Evolutionary conservation across 2,329 filamentous ascomycete genomes (phyloP).

Genomic region (Anthostomella pinea): DNA sequence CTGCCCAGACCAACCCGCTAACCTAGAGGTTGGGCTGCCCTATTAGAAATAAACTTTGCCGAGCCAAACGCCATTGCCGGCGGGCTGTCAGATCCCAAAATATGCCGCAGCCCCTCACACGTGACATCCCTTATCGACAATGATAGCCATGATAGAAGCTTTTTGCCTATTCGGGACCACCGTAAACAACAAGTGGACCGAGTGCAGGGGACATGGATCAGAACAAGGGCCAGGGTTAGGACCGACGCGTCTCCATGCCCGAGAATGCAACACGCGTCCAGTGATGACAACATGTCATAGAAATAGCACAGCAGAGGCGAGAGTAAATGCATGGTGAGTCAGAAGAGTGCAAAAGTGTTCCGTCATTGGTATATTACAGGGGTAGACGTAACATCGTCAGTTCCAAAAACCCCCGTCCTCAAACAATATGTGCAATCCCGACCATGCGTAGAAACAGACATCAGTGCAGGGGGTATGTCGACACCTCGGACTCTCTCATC

Average conservation of each 20-base stretch:
- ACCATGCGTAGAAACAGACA: constrained; percentile 11
- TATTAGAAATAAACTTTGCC: constrained; percentile 4
- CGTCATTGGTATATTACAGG: constrained; percentile 37
- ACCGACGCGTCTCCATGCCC: too few relatives aligned
- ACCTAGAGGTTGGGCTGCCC: too few relatives aligned
- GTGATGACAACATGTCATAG: background rate
- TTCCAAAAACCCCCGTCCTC: constrained; percentile 15
- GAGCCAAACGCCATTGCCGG: background rate
- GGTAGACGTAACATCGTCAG: constrained; percentile 33
- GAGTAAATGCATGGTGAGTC: constrained; percentile 15
- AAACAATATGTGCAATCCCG: constrained; percentile 28
- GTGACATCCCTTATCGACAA: constrained; percentile 26
- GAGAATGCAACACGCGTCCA: too few relatives aligned
- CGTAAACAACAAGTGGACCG: too few relatives aligned
- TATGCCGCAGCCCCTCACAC: constrained; percentile 16
- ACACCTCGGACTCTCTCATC: too few relatives aligned
- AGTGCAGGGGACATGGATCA: too few relatives aligned
- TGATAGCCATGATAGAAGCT: constrained; percentile 15
- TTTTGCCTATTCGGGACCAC: constrained; percentile 18
- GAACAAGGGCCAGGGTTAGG: too few relatives aligned
- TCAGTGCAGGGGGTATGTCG: constrained; percentile 11
- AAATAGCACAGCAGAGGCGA: constrained; percentile 1
- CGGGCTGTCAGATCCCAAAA: too few relatives aligned
- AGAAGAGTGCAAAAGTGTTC: constrained; percentile 12
- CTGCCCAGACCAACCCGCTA: too few relatives aligned